Conservation (phyloP, 2,329 filamentous ascomycete genomes). For the Aspergillus hortae region DNA sequence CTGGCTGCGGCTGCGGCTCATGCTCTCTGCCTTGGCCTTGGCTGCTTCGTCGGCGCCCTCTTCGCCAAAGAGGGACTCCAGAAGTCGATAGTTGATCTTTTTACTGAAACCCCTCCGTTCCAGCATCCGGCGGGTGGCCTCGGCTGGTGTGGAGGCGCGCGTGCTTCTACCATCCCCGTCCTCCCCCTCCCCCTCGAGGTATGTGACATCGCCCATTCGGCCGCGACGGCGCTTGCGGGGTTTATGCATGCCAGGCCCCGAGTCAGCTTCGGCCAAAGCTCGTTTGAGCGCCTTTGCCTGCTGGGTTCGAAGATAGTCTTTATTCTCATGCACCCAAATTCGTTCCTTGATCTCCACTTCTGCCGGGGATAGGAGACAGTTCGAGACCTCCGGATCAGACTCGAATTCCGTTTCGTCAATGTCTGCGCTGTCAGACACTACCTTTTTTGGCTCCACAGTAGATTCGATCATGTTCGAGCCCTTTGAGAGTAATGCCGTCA, state of each 20-base stretch:
- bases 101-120: constrained; percentile 67
- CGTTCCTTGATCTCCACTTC: constrained; percentile 82
- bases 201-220: constrained; percentile 45
- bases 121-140: constrained; percentile 65
- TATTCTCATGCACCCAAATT: constrained; percentile 93
- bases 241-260: constrained; percentile 35
- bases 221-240: constrained; percentile 50
- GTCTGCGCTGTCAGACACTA: constrained; percentile 52
- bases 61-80: constrained; percentile 39
- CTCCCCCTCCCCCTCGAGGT: constrained; percentile 47
- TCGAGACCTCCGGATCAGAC: constrained; percentile 80
- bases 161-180: constrained; percentile 63
- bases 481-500: constrained; percentile 60
- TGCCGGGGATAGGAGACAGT: constrained; percentile 68
- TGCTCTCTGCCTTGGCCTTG: constrained; percentile 26
- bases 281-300: constrained; percentile 78
- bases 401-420: constrained; percentile 81
- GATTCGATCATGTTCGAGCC: constrained; percentile 36
- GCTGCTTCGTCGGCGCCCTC: constrained; percentile 27
- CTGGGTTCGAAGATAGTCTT: constrained; percentile 83
- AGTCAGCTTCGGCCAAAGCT: constrained; percentile 57
- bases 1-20: constrained; percentile 32
- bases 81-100: constrained; percentile 65
- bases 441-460: constrained; percentile 31
- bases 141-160: constrained; percentile 64